Percentiles rank a stretch among this genome's conserved stretches.
Conservation (phyloP, 2,329 filamentous ascomycete species). For the Ophioceras dolichostomum region DNA sequence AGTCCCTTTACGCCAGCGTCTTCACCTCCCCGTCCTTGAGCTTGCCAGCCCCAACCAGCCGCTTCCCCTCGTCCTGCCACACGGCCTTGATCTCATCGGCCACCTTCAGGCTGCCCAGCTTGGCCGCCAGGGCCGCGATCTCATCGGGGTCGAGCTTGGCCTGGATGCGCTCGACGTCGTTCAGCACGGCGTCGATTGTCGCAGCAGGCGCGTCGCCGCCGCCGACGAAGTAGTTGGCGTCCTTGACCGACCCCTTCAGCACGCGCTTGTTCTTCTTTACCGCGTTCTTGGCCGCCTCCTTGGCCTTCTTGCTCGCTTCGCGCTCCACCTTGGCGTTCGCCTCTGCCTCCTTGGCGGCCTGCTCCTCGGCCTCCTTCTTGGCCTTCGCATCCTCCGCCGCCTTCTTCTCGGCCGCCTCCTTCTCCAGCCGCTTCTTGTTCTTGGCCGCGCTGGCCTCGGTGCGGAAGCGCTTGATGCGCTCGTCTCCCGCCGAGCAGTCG, state of each 20-base stretch:
- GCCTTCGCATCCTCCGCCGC: constrained; percentile 74
- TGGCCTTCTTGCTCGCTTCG: constrained; percentile 84
- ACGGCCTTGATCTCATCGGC: constrained; percentile 74
- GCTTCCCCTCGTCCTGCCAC: constrained; percentile 67
- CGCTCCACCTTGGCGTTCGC: constrained; percentile 74
- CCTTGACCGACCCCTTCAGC: constrained; percentile 85
- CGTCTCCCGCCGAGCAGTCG: constrained; percentile 70
- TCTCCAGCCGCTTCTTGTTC: constrained; percentile 87
- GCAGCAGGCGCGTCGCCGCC: constrained; percentile 58
- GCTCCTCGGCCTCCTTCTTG: constrained; percentile 74
- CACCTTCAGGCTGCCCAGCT: constrained; percentile 69
- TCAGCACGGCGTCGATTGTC: constrained; percentile 71
- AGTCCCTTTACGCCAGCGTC: constrained; percentile 35
- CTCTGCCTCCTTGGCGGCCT: constrained; percentile 71
- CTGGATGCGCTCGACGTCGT: constrained; percentile 79
- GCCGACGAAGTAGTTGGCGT: constrained; percentile 90
- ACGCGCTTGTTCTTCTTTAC: constrained; percentile 99
- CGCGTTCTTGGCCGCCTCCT: constrained; percentile 96
- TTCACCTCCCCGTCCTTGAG: constrained; percentile 75
- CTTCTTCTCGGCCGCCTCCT: constrained; percentile 83
- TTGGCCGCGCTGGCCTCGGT: constrained; percentile 85
- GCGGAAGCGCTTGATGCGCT: constrained; percentile 95
- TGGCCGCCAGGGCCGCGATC: constrained; percentile 69
- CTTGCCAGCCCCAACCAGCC: constrained; percentile 71
- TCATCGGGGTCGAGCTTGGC: constrained; percentile 84